Evolutionary conservation across 768 basidiomycete genomes (phyloP).

Genomic region (Hirschioporus abietinus): DNA sequence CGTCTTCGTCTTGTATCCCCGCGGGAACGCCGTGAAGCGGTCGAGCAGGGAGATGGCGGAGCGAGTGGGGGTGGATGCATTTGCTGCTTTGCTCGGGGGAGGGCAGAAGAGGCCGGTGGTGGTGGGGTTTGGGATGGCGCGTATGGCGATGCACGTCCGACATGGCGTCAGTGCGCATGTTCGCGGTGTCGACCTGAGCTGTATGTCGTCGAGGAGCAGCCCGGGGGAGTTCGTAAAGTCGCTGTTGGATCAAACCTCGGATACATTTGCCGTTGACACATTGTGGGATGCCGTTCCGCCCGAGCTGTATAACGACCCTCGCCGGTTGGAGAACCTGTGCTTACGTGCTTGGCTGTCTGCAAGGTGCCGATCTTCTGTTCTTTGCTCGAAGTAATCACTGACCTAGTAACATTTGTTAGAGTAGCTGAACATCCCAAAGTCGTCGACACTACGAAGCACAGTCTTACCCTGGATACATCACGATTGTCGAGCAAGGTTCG

Average conservation of each 20-base stretch:
- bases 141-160: not conserved
- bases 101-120: not conserved
- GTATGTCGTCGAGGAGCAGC: not conserved
- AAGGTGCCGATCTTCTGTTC: not conserved
- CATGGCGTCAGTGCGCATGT: not conserved
- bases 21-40: not conserved
- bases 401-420: not conserved
- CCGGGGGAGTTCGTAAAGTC: not conserved
- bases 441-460: not conserved
- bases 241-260: not conserved
- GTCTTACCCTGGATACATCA: not conserved
- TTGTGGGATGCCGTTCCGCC: not conserved
- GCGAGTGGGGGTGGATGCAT: not conserved
- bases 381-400: too few species aligned
- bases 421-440: not conserved
- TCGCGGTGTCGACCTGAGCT: not conserved
- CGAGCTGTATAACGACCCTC: not conserved
- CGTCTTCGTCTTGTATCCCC: not conserved
- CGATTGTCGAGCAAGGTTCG: not conserved
- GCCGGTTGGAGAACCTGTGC: not conserved
- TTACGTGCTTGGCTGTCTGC: not conserved
- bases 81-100: not conserved
- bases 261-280: not conserved
- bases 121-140: not conserved
- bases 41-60: not conserved